Base-by-base conservation (phyloP, 129 eudicot species). In the Escallonia herrerae region DNA sequence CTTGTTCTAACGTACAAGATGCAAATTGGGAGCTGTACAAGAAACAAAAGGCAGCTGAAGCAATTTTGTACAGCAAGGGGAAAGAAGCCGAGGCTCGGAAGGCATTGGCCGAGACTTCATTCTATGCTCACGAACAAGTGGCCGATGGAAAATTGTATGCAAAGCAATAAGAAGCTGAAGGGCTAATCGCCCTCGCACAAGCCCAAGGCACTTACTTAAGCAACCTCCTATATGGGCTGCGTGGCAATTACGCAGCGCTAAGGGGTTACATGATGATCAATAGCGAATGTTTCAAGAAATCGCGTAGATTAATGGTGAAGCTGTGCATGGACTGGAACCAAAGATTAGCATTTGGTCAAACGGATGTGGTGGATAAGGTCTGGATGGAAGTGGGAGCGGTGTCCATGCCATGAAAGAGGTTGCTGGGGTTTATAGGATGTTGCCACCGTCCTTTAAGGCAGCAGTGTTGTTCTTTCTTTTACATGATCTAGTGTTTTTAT, bases 11-110 rank as follows among this genome's bases (percentile, higher is more conserved):
- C n/a, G n/a, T n/a, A n/a, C n/a, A n/a, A n/a, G n/a, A n/a, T n/a
- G n/a, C n/a, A n/a, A n/a, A n/a, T n/a, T n/a, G n/a, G n/a, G n/a
- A n/a, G n/a, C n/a, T n/a, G n/a, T n/a, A n/a, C n/a, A n/a, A n/a
- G n/a, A n/a, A n/a, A n/a, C 67, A 63, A 52, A 76, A 76, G 48
- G 68, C 57, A 3, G 79, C 80, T 40, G 80, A 76, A 50, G 77
- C 77, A 60, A 53, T 47, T 12, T 65, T 77, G 4, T 77, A 62
- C 70, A 47, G 72, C 56, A 77, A 66, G 13, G 59, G 43, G 9
- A 77, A 60, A 50, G 70, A 77, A 55, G 82, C 77, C 40, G 71
- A 66, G 33, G 82, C 82, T 13, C 74, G 72, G 62, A 77, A 62
- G 50, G 70, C 74, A 6, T 48, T 63, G 4, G 81, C 81, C 4